phyloP scores from a whole-genome alignment of 257 asterid species.

The Salvia splendens region DNA sequence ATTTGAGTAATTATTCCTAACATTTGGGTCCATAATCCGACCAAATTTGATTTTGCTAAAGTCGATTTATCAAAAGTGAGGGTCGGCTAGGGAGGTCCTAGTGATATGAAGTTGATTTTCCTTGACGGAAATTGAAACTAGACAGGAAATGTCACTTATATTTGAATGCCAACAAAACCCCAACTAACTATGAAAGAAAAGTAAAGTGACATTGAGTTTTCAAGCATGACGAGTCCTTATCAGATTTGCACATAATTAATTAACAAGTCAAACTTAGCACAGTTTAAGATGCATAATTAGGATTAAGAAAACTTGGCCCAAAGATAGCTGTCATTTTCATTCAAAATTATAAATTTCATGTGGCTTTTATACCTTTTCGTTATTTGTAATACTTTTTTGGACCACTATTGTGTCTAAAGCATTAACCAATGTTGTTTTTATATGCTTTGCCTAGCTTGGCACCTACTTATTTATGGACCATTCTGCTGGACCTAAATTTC shows the following conservation, averaged over 20 bases:
- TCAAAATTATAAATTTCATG: constrained; percentile 38
- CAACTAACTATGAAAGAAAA: constrained; percentile 4
- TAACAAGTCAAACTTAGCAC: constrained; percentile 26
- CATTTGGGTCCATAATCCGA: background rate
- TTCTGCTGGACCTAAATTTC: constrained; percentile 6
- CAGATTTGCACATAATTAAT: background rate
- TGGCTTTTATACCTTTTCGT: constrained; percentile 35
- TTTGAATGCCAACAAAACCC: constrained; percentile 13
- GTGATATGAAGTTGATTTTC: background rate
- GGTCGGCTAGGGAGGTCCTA: too few species aligned
- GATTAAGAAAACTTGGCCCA: constrained; percentile 14
- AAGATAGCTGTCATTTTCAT: constrained; percentile 32
- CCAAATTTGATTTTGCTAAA: background rate
- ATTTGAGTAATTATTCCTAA: too few species aligned
- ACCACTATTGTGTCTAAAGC: constrained; percentile 27
- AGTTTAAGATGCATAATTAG: constrained; percentile 22
- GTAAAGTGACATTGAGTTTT: constrained; percentile 19
- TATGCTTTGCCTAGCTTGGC: constrained; percentile 37
- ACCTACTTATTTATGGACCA: constrained; percentile 36
- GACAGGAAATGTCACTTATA: constrained; percentile 8
- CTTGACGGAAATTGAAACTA: background rate
- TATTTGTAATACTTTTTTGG: constrained; percentile 34
- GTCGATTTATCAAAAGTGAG: background rate
- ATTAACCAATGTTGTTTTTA: background rate
- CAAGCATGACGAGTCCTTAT: constrained; percentile 23